phyloP scores from a whole-genome alignment of 208 protist species.

The Entamoeba dispar region DNA sequence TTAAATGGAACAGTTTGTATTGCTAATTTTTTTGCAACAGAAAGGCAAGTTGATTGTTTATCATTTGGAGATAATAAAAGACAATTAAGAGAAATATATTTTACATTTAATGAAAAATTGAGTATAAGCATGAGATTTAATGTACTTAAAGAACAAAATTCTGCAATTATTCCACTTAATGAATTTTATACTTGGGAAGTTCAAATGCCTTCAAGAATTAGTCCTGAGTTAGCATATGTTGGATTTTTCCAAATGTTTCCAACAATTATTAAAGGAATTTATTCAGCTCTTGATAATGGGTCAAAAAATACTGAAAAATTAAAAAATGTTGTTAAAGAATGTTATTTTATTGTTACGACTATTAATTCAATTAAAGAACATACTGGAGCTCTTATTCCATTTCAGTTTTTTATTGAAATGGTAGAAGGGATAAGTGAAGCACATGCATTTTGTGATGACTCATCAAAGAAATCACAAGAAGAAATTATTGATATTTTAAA shows the following conservation, averaged over 20 bases:
- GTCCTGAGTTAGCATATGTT: not conserved
- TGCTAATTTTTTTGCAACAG: not conserved
- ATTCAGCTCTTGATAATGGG: not conserved
- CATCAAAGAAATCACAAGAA: not conserved
- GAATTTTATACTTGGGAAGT: not conserved
- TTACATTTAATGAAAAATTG: not conserved
- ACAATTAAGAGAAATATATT: not conserved
- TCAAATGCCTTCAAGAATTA: not conserved
- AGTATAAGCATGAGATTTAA: not conserved
- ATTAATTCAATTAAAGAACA: not conserved
- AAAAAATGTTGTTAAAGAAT: not conserved
- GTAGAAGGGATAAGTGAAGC: not conserved
- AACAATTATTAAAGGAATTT: not conserved
- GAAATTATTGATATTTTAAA: not conserved
- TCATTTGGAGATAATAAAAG: not conserved
- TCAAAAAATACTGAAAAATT: not conserved
- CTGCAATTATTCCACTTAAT: not conserved
- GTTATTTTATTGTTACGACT: not conserved
- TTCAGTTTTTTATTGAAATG: not conserved
- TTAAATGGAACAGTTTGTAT: not conserved
- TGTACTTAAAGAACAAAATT: not conserved
- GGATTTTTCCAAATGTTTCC: not conserved
- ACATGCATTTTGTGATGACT: not conserved
- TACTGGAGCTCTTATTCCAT: not conserved
- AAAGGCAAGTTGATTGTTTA: not conserved